These are phyloP conservation scores for Paxillus ammoniavirescens DNA, from an alignment of 768 basidiomycete species.

Conservation along the genomic window DNA sequence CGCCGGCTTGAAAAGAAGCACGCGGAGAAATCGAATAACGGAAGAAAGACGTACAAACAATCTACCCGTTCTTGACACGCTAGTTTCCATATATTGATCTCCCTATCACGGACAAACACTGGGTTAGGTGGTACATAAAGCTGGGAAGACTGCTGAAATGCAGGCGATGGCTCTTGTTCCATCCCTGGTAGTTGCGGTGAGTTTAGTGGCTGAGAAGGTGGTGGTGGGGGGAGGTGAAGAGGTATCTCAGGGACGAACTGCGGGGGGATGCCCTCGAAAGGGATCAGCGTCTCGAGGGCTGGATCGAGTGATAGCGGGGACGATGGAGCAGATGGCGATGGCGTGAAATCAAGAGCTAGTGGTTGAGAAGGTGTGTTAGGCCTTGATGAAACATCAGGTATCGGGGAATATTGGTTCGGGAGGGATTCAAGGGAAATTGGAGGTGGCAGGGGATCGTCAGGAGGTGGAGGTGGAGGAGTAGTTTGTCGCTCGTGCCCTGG, in stretches of 20 bases:
- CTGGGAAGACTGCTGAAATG: conserved; percentile 23
- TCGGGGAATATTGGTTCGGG: background rate
- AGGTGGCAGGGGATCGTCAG: conserved; percentile 6
- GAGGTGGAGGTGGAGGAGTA: conserved; percentile 1
- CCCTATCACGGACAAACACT: conserved; percentile 30
- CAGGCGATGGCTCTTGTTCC: conserved; percentile 24
- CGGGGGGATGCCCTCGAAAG: conserved; percentile 21
- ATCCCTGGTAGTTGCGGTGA: conserved; percentile 17
- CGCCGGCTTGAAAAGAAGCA: background rate
- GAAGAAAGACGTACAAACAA: conserved; percentile 25
- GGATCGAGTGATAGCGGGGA: conserved; percentile 16
- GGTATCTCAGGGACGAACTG: conserved; percentile 19
- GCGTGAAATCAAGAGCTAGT: background rate
- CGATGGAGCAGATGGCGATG: background rate
- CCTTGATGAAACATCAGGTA: background rate
- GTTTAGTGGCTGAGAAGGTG: conserved; percentile 4
- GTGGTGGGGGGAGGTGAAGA: conserved; percentile 16
- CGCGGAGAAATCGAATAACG: conserved; percentile 1
- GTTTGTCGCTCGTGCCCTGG: conserved; percentile 26
- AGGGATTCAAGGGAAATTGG: conserved; percentile 3
- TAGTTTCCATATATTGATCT: conserved; percentile 35
- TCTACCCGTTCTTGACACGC: conserved; percentile 35
- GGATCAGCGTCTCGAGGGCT: conserved; percentile 26
- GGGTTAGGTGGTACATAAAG: conserved; percentile 29
- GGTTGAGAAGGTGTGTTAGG: background rate